These are phyloP conservation scores for Chlamydomonas sphaeroides DNA, from an alignment of 139 green algal genomes.

Conservation along the genomic window DNA sequence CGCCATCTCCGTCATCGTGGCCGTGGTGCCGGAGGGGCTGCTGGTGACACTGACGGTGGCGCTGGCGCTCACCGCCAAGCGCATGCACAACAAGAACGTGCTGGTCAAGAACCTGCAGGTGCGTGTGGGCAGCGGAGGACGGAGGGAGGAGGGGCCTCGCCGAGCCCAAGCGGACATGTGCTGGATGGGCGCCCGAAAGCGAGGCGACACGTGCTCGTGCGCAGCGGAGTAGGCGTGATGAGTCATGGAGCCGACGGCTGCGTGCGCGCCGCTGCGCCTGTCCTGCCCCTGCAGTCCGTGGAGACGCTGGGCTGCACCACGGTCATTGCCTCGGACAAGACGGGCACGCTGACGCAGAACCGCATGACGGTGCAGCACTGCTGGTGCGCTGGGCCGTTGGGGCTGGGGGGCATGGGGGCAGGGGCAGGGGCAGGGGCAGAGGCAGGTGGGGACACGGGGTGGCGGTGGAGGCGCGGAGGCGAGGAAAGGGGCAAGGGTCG, in stretches of 20 bases:
- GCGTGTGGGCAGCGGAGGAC: too few relatives aligned
- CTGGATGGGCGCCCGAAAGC: too few relatives aligned
- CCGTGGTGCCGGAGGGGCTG: constrained; percentile 59
- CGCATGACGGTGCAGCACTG: constrained; percentile 66
- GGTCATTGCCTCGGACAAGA: constrained; percentile 62
- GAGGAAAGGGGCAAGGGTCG: too few relatives aligned
- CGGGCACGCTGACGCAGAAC: constrained; percentile 63
- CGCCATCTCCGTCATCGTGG: constrained; percentile 54
- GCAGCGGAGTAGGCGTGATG: too few relatives aligned
- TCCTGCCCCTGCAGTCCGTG: too few relatives aligned
- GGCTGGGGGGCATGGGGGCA: not conserved
- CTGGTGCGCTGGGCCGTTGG: constrained; percentile 36
- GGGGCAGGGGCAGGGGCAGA: not conserved
- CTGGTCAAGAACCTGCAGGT: constrained; percentile 66
- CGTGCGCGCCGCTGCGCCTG: too few relatives aligned
- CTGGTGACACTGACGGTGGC: constrained; percentile 54
- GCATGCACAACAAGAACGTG: constrained; percentile 55
- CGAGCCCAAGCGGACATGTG: too few relatives aligned
- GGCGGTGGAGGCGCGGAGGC: too few relatives aligned
- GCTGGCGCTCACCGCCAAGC: constrained; percentile 57
- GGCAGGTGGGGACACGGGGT: not conserved
- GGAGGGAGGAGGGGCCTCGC: too few relatives aligned
- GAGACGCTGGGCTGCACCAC: constrained; percentile 61
- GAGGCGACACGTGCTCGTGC: not conserved
- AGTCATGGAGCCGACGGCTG: too few relatives aligned